Percentiles rank a stretch among this genome's conserved stretches.
These are phyloP conservation scores for Podospora appendiculata DNA, from an alignment of 495 filamentous ascomycete species.

Conservation along the genomic window DNA sequence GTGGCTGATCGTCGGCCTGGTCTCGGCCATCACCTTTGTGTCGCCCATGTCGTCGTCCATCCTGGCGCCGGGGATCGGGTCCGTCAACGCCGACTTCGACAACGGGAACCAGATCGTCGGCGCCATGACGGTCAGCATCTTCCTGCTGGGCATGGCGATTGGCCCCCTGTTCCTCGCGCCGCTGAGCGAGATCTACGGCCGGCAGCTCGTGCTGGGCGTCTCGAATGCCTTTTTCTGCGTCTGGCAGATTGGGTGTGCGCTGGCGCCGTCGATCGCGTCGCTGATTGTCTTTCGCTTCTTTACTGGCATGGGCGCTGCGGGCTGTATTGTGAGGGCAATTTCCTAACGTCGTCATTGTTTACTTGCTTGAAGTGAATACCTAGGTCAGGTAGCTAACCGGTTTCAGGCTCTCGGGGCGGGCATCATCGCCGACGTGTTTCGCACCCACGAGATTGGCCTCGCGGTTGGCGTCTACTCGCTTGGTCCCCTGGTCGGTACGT, in stretches of 20 bases:
- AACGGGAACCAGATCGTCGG: conserved; percentile 27
- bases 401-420: conserved; percentile 41
- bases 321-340: conserved; percentile 25
- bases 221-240: conserved; percentile 61
- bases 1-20: conserved; percentile 55
- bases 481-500: conserved; percentile 37
- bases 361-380: too few species aligned
- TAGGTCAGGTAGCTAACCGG: not conserved
- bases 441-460: conserved; percentile 43
- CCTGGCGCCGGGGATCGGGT: conserved; percentile 51
- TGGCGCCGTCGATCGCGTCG: conserved; percentile 48
- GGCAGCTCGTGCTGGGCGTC: conserved; percentile 51
- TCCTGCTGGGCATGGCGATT: conserved; percentile 35
- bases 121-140: conserved; percentile 35
- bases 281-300: conserved; percentile 61
- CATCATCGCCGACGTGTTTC: conserved; percentile 52
- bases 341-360: not conserved
- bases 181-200: conserved; percentile 67
- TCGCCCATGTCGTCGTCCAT: conserved; percentile 59
- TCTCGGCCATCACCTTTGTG: conserved; percentile 47
- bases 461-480: conserved; percentile 48
- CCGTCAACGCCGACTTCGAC: conserved; percentile 46
- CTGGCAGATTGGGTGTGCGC: conserved; percentile 63
- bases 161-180: conserved; percentile 54
- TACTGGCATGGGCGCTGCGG: conserved; percentile 36